Percentiles rank a stretch among this genome's conserved stretches.
phyloP scores from a whole-genome alignment of 495 filamentous ascomycete species.

The Talaromyces liani region DNA sequence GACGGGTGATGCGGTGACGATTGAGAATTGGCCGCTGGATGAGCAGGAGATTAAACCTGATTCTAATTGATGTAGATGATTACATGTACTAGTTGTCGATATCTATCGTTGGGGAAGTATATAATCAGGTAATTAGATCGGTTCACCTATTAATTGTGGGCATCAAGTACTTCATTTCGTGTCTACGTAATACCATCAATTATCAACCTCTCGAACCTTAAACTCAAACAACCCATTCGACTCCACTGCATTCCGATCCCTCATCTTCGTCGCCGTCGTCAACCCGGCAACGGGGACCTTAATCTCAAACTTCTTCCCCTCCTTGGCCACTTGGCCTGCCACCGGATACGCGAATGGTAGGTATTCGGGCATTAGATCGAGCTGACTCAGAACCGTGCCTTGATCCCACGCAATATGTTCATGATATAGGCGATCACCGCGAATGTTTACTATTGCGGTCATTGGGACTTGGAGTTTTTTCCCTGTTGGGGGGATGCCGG shows the following conservation, averaged over 20 bases:
- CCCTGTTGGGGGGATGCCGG: constrained; percentile 64
- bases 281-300: constrained; percentile 61
- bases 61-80: not conserved
- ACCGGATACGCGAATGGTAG: constrained; percentile 49
- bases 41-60: constrained; percentile 21
- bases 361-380: constrained; percentile 61
- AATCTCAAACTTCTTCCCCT: constrained; percentile 47
- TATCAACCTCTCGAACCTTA: constrained; percentile 20
- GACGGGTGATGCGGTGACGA: constrained; percentile 21
- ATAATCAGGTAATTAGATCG: not conserved
- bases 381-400: constrained; percentile 63
- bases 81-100: not conserved
- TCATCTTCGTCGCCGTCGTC: constrained; percentile 57
- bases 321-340: constrained; percentile 27
- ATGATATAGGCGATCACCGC: constrained; percentile 67
- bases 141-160: not conserved
- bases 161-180: not conserved
- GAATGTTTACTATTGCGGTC: constrained; percentile 65
- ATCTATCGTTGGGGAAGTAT: not conserved
- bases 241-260: constrained; percentile 46
- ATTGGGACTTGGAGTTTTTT: constrained; percentile 59
- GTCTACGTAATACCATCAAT: not conserved
- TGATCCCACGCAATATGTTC: constrained; percentile 88
- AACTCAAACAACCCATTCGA: constrained; percentile 60
- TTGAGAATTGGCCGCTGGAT: constrained; percentile 28